Evolutionary conservation across 345 rosid genomes (phyloP), one percentile per base, ranked within the genome.

Genomic region (Gossypium rotundifolium): DNA sequence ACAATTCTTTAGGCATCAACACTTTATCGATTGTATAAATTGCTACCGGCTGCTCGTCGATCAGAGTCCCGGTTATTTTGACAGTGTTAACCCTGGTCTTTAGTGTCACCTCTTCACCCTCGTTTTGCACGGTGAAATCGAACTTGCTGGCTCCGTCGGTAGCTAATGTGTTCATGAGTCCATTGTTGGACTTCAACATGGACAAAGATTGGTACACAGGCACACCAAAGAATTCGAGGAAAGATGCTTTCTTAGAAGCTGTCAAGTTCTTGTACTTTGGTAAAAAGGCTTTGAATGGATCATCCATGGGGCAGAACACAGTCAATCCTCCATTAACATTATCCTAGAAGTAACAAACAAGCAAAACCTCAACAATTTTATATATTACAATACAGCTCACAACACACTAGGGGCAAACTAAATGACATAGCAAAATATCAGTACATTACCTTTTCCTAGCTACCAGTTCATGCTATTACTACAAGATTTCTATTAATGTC

Each of bases 251-350:
- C 81, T 83, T 81, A 16, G 93, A 76, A 17, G 89, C 85, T 11
- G 98, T 85, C 65, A 96, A 84, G 90, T 91, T 93, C 89, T 90
- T 88, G 85, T 64, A 91, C 71, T 85, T 91, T 3, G 92, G 98
- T 17, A 84, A 77, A 82, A 96, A 93, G 18, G 87, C 89, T 79
- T 91, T 93, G 85, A 93, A 89, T 38, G 96, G 79, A 74, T 87
- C 96, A 49, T 96, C 99, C 63, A 86, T 76, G 29, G 99, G 99
- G 83, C 99, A 96, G 78, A 93, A 93, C 78, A 88, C 92, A n/a
- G 99, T 93, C 81, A 96, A 84, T 76, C 99, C 99, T 85, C 98
- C 97, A 22, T 79, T 89, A 38, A 84, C 25, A 77, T 75, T 84
- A 70, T 85, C 94, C 99, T 95, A 88, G 45, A 71, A 48, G 42